A percentile compares a stretch with the other conserved stretches of the same genome.
Evolutionary conservation across 2,329 filamentous ascomycete genomes (phyloP).

Genomic region (Sarocladiaceae sp.): DNA sequence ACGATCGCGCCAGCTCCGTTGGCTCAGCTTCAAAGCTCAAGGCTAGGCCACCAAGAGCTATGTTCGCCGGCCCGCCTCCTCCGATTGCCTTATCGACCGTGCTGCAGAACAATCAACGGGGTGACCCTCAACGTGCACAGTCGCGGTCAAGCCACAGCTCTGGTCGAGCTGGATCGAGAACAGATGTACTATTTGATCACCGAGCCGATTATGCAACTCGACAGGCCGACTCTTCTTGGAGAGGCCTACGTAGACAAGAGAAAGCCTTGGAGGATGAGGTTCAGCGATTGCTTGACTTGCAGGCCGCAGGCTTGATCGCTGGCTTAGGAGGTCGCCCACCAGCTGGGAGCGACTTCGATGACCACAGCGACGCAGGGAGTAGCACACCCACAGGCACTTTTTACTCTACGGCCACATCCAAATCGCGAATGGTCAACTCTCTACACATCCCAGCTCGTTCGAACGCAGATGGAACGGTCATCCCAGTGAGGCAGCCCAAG

Average conservation of each 20-base stretch:
- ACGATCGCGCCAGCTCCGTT: slow-evolving; percentile 18
- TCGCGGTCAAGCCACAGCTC: slow-evolving; percentile 14
- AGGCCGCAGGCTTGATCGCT: slow-evolving; percentile 35
- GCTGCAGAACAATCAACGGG: slow-evolving; percentile 16
- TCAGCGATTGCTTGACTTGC: slow-evolving; percentile 42
- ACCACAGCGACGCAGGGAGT: slow-evolving; percentile 33
- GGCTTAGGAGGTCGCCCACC: slow-evolving; percentile 5
- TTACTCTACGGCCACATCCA: slow-evolving; percentile 32
- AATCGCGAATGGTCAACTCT: slow-evolving; percentile 32
- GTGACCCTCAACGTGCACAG: not conserved
- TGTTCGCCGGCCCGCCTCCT: slow-evolving; percentile 45
- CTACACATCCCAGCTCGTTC: slow-evolving; percentile 35
- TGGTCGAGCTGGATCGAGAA: slow-evolving; percentile 9
- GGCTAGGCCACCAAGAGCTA: slow-evolving; percentile 17
- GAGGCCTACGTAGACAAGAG: slow-evolving; percentile 39
- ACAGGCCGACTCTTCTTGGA: slow-evolving; percentile 39
- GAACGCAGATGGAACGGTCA: slow-evolving; percentile 39
- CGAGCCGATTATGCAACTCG: slow-evolving; percentile 14
- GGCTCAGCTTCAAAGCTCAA: slow-evolving; percentile 26
- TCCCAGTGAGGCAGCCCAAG: slow-evolving; percentile 55
- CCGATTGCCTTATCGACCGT: slow-evolving; percentile 41
- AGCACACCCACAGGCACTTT: slow-evolving; percentile 34
- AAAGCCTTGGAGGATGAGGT: slow-evolving; percentile 39
- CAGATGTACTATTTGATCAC: slow-evolving; percentile 34
- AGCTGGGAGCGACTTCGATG: slow-evolving; percentile 28